Evolutionary conservation across 345 rosid species (phyloP).

Genomic region (Combretum micranthum): DNA sequence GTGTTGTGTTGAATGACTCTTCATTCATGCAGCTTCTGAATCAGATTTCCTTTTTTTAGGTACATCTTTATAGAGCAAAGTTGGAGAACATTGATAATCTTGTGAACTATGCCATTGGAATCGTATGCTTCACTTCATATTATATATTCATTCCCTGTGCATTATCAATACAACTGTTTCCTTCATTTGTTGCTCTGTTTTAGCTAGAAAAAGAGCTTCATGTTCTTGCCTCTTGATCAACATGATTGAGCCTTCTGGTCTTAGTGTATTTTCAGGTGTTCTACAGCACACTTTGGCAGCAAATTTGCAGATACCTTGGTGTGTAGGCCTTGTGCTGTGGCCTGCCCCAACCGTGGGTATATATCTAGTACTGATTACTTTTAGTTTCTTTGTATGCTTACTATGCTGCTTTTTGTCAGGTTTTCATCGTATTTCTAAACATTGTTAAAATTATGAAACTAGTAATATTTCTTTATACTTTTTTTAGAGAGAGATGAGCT

Average conservation of each 20-base stretch:
- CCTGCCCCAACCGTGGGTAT: slow-evolving; percentile 89
- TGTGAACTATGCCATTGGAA: slow-evolving; percentile 82
- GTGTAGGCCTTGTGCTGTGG: slow-evolving; percentile 90
- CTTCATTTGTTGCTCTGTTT: too few relatives aligned
- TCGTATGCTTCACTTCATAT: slow-evolving; percentile 43
- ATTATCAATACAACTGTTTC: too few relatives aligned
- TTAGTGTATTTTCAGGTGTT: slow-evolving; percentile 52
- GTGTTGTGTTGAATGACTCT: too few relatives aligned
- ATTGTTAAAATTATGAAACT: too few relatives aligned
- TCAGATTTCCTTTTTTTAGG: too few relatives aligned
- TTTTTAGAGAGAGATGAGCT: slow-evolving; percentile 74
- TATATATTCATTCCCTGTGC: too few relatives aligned
- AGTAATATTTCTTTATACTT: background rate
- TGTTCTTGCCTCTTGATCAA: too few relatives aligned
- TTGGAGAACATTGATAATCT: slow-evolving; percentile 64
- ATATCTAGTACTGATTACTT: too few relatives aligned
- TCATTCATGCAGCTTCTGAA: too few relatives aligned
- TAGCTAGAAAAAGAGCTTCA: too few relatives aligned
- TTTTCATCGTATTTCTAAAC: too few relatives aligned
- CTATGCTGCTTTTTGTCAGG: background rate
- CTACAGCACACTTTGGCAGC: slow-evolving; percentile 96
- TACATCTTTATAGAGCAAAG: slow-evolving; percentile 78
- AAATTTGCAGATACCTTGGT: slow-evolving; percentile 96
- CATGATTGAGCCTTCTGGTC: too few relatives aligned
- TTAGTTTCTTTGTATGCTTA: background rate